These are phyloP conservation scores for Microcyclosporella mali DNA, from an alignment of 2,329 filamentous ascomycete genomes.

Conservation along the genomic window DNA sequence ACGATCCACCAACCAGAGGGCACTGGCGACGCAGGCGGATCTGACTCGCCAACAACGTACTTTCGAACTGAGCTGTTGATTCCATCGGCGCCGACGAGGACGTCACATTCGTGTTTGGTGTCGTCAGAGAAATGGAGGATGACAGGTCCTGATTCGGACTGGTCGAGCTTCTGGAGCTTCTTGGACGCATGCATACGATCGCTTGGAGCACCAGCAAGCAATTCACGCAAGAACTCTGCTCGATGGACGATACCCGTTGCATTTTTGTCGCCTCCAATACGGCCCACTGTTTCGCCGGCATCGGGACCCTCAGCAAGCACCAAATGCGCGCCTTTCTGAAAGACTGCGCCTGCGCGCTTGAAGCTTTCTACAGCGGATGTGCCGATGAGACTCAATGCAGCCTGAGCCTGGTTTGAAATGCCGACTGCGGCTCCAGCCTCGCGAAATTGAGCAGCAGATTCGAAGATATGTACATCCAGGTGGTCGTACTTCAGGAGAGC, in stretches of 20 bases:
- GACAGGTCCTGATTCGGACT: background rate
- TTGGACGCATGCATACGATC: conserved; percentile 11
- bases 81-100: conserved; percentile 4
- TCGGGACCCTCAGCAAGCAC: conserved; percentile 7
- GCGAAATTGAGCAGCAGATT: conserved; percentile 9
- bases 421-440: conserved; percentile 13
- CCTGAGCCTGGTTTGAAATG: conserved; percentile 8
- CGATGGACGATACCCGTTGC: conserved; percentile 11
- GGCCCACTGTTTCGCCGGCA: conserved; percentile 8
- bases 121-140: conserved; percentile 6
- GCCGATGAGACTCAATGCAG: conserved; percentile 9
- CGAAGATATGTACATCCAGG: conserved; percentile 12
- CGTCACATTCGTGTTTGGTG: conserved; percentile 4
- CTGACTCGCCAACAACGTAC: conserved; percentile 2
- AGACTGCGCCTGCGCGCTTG: conserved; percentile 5
- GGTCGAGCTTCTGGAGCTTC: conserved; percentile 5
- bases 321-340: conserved; percentile 3
- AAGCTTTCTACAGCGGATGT: conserved; percentile 7
- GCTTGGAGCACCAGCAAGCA: conserved; percentile 5
- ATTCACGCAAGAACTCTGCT: conserved; percentile 7
- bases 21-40: conserved; percentile 3
- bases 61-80: conserved; percentile 3
- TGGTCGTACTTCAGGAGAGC: conserved; percentile 7
- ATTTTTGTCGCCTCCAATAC: conserved; percentile 5
- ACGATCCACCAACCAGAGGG: conserved; percentile 4